Conservation (phyloP, 1,284 basidiomycete species). For the Leccinum solheimii region DNA sequence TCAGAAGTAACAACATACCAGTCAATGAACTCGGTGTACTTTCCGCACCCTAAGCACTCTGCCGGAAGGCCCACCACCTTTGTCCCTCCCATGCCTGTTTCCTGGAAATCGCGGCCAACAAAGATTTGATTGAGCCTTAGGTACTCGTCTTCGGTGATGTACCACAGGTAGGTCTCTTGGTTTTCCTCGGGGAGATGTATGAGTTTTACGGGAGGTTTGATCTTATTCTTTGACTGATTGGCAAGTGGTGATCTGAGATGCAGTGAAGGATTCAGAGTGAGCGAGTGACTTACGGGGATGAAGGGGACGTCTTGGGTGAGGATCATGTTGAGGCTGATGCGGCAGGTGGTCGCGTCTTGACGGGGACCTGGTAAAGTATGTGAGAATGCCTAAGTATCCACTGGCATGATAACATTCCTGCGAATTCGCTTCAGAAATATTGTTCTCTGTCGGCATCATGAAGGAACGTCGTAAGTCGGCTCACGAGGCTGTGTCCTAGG, state of each 20-base stretch:
- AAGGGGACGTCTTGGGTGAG: slow-evolving; percentile 15
- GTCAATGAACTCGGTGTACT: too few species aligned
- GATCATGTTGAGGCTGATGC: slow-evolving; percentile 6
- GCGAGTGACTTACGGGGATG: slow-evolving; percentile 9
- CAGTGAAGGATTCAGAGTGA: background rate
- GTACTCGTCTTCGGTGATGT: slow-evolving; percentile 24
- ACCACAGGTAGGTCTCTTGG: slow-evolving; percentile 12
- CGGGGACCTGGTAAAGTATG: too few species aligned
- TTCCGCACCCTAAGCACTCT: background rate
- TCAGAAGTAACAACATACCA: too few species aligned
- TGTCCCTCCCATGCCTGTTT: slow-evolving; percentile 18
- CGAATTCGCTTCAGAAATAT: too few species aligned
- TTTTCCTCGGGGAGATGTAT: background rate
- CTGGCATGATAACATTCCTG: too few species aligned
- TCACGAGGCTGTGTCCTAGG: too few species aligned
- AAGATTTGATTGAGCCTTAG: slow-evolving; percentile 19
- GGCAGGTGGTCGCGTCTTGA: too few species aligned
- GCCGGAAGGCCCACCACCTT: slow-evolving; percentile 13
- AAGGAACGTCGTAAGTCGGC: too few species aligned
- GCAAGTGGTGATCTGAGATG: background rate
- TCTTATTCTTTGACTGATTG: slow-evolving; percentile 4
- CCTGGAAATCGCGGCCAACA: slow-evolving; percentile 20
- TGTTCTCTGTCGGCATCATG: too few species aligned
- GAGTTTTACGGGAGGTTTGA: slow-evolving; percentile 13
- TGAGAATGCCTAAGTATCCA: too few species aligned